Evolutionary conservation across 495 filamentous ascomycete genomes (phyloP).

Genomic region (Hyaloscypha finlandica): DNA sequence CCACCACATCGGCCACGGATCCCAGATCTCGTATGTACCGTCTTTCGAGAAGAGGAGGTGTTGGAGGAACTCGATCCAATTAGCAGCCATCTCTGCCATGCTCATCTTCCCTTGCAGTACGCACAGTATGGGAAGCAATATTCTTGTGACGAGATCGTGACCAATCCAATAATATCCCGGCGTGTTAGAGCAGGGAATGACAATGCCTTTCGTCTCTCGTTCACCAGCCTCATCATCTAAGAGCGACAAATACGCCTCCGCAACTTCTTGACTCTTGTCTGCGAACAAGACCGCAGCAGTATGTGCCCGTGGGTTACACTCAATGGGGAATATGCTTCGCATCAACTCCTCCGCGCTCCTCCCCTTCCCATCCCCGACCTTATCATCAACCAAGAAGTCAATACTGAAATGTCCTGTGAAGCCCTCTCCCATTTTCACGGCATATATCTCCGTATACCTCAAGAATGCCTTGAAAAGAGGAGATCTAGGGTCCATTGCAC

Average conservation of each 20-base stretch:
- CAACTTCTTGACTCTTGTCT: constrained; percentile 33
- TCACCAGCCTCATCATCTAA: constrained; percentile 18
- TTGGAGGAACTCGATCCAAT: constrained; percentile 34
- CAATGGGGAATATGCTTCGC: constrained; percentile 47
- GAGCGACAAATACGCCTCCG: constrained; percentile 38
- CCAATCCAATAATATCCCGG: constrained; percentile 60
- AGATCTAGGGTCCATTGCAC: constrained; percentile 51
- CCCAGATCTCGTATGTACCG: constrained; percentile 58
- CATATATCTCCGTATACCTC: constrained; percentile 60
- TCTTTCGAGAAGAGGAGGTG: constrained; percentile 60
- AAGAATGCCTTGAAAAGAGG: constrained; percentile 55
- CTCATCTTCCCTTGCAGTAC: constrained; percentile 22
- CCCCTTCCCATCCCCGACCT: background rate
- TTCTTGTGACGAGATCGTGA: constrained; percentile 54
- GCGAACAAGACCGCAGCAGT: constrained; percentile 58
- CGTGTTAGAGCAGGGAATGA: constrained; percentile 53
- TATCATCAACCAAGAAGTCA: constrained; percentile 58
- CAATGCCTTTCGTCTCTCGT: background rate
- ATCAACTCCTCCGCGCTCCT: constrained; percentile 34
- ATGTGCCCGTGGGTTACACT: constrained; percentile 64
- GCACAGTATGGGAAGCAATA: constrained; percentile 45
- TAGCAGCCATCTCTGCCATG: constrained; percentile 24
- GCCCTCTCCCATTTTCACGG: constrained; percentile 35
- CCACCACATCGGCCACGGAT: constrained; percentile 59
- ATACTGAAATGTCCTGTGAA: constrained; percentile 72